phyloP scores from a whole-genome alignment of 495 filamentous ascomycete genomes.

The Wilcoxina mikolae region DNA sequence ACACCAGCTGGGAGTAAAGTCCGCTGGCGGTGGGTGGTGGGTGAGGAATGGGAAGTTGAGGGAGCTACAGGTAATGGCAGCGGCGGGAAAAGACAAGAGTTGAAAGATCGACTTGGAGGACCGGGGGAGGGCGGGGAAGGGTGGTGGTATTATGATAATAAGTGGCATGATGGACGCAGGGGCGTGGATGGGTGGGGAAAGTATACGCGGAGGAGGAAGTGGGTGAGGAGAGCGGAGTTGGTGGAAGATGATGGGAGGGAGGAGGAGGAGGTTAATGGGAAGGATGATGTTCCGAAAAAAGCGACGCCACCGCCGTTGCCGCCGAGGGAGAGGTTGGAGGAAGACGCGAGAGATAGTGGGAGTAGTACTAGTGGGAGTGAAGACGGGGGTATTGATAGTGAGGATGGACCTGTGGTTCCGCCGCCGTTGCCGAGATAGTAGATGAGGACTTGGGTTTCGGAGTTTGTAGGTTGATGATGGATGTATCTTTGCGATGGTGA shows the following conservation, averaged over 20 bases:
- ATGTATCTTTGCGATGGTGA: background rate
- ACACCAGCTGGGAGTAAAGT: constrained; percentile 62
- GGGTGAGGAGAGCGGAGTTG: constrained; percentile 90
- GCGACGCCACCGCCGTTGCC: background rate
- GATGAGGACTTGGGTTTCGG: too few species aligned
- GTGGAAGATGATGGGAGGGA: constrained; percentile 43
- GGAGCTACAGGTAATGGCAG: constrained; percentile 32
- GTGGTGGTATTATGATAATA: constrained; percentile 98
- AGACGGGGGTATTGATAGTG: background rate
- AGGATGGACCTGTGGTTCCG: constrained; percentile 2
- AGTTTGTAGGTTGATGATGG: too few species aligned
- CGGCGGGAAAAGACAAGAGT: constrained; percentile 23
- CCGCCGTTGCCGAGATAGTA: background rate
- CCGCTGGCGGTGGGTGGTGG: constrained; percentile 77
- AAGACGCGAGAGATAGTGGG: background rate
- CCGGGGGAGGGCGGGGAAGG: constrained; percentile 48
- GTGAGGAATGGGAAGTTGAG: constrained; percentile 76
- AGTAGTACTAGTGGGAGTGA: background rate
- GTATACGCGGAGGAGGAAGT: constrained; percentile 87
- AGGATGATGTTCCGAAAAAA: background rate
- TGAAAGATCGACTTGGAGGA: constrained; percentile 29
- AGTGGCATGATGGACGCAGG: constrained; percentile 86
- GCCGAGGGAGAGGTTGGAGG: background rate
- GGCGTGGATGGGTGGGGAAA: constrained; percentile 87
- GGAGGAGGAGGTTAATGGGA: background rate